Conservation (phyloP, 2,329 filamentous ascomycete species). For the Samsoniella hepiali region DNA sequence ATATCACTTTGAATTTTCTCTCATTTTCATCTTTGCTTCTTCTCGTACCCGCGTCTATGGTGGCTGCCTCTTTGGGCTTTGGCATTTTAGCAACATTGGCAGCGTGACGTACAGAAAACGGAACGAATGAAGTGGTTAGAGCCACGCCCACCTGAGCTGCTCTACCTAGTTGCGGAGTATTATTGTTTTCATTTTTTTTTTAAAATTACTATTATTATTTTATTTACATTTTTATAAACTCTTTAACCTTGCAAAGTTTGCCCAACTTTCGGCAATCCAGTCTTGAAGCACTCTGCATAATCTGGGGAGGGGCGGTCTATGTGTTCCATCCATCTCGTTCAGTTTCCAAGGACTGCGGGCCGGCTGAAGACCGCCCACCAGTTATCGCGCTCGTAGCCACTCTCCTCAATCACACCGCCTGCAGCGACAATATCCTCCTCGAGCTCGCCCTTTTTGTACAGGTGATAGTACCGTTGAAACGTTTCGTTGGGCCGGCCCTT, state of each 20-base stretch:
- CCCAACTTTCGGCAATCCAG: too few species aligned
- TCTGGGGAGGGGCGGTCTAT: conserved; percentile 3
- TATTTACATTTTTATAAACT: not conserved
- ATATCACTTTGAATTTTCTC: not conserved
- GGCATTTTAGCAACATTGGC: too few species aligned
- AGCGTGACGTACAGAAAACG: too few species aligned
- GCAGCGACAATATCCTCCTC: conserved; percentile 73
- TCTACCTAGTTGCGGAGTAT: too few species aligned
- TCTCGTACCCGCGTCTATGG: not conserved
- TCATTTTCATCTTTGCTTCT: not conserved
- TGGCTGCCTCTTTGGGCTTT: too few species aligned
- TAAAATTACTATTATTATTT: too few species aligned
- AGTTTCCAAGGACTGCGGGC: not conserved
- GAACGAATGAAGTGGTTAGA: too few species aligned
- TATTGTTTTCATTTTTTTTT: too few species aligned
- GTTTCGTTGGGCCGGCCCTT: conserved; percentile 47
- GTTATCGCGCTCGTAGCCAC: conserved; percentile 95
- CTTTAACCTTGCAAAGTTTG: not conserved
- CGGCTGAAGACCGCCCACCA: conserved; percentile 78
- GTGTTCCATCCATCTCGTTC: conserved; percentile 11
- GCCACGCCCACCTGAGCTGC: too few species aligned
- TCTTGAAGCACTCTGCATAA: not conserved
- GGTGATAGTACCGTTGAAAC: conserved; percentile 90
- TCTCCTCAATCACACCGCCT: conserved; percentile 71
- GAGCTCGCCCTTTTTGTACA: conserved; percentile 83